A percentile compares a stretch with the other conserved stretches of the same genome.
Evolutionary conservation across 129 eudicot species (phyloP).

Genomic region (Artemisia argyi): DNA sequence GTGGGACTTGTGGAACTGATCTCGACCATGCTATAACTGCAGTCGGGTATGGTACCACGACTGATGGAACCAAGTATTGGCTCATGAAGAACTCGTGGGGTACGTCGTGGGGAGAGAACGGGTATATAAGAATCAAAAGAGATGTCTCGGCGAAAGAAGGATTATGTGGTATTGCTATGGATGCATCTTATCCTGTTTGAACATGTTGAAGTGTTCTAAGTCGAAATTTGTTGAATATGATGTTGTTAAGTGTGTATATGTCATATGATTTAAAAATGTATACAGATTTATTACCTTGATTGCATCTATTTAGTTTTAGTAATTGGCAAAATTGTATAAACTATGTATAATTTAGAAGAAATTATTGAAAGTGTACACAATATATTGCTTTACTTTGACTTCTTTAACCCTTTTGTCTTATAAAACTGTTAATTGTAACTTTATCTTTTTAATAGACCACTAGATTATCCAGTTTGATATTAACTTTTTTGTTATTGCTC

Average conservation of each 20-base stretch:
- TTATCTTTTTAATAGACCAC: too few species aligned
- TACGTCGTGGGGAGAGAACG: conserved; percentile 44
- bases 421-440: too few species aligned
- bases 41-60: conserved; percentile 50
- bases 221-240: conserved; percentile 7
- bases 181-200: conserved; percentile 43
- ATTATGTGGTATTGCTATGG: conserved; percentile 52
- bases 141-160: conserved; percentile 37
- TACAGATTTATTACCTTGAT: neutral
- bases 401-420: too few species aligned
- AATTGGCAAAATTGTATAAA: neutral
- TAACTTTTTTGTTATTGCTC: too few species aligned
- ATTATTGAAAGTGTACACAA: neutral
- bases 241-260: conserved; percentile 20
- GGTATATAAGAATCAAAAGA: conserved; percentile 44
- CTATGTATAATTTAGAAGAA: conserved; percentile 13
- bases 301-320: neutral
- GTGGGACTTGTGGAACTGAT: conserved; percentile 35
- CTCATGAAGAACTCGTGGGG: conserved; percentile 68
- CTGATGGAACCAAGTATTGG: conserved; percentile 56
- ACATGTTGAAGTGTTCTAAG: neutral
- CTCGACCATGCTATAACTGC: conserved; percentile 54
- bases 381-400: conserved; percentile 11
- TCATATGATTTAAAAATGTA: conserved; percentile 4
- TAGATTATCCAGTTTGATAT: too few species aligned